Base-by-base conservation (phyloP, 139 green algal species). In the Chlorella sp. region DNA sequence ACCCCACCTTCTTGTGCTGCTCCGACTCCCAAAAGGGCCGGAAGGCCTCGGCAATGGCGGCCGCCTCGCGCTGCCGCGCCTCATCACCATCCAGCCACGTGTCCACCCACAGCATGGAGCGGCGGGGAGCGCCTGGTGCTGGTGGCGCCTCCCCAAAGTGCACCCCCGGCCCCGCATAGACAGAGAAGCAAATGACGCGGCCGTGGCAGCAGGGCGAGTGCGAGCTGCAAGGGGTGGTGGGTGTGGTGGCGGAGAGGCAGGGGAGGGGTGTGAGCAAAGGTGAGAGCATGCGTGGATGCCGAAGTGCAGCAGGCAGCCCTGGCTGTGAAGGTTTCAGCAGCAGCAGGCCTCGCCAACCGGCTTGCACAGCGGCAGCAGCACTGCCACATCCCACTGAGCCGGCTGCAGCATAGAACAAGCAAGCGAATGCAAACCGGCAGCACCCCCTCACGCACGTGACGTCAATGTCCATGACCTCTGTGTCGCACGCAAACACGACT, bases 141-240 rank as follows among this genome's bases (percentile, higher is more conserved):
- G 55, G 21, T 56, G 36, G 5, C 60, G 30, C 32, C 39, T 56
- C 80, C 55, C 86, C 81, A 83, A 97, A 97, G 91, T 98, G 64
- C 4, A 94, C 70, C 62, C 92, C 88, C 0, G 87, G 83, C 0
- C 97, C 97, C 69, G 88, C 89, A 75, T 98, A 99, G 21, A 98
- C 81, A 0, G 94, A 97, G 47, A 99, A 96, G 90, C 95, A 98
- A 67, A 93, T 98, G 36, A 98, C 94, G 1, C 55, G 73, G 63
- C 97, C 97, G 81, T 99, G 97, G 11, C 96, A 96, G 51, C 96
- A 95, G 5, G 97, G 96, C 2, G 91, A 97, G 86, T 99, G 81
- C 30, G 84, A 76, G 62, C 81, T 86, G 81, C 69, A 36, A 9
- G 13, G 20, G 13, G 39, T 23, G 21, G 44, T 1, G 21, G n/a